Base-by-base conservation (phyloP, 495 filamentous ascomycete species). In the Tetracladium setigerum region DNA sequence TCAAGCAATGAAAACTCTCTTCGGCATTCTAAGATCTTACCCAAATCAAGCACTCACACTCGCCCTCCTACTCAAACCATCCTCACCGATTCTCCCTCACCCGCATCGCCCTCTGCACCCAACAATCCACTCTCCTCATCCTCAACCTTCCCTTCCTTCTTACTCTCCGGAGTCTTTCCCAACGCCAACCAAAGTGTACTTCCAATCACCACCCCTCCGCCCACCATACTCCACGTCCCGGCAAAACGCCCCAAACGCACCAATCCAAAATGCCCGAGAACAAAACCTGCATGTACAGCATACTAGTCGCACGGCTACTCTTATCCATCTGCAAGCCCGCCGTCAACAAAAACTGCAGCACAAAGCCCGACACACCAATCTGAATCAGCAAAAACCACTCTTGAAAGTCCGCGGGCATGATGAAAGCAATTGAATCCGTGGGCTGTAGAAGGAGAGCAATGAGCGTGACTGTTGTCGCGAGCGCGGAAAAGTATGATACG, bases 221-320 rank as follows among this genome's bases (percentile, higher is more conserved):
- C 87, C 9, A 77, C 56, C 52, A 85, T 77, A 49, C 79, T 84
- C 49, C 79, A 61, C 2, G 62, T 38, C 9, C 77, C 1, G 87
- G 77, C 13, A 80, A 79, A n/a, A 72, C 80, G 2, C 83, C 81
- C 73, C 79, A 91, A 30, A 91, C 70, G 3, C 84, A 57, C 51
- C 83, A 78, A 55, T 94, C 87, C 54, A 84, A 84, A 13, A 74
- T 67, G 16, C 91, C 61, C 2, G 86, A 86, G 58, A 94, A 89
- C 11, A 94, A 63, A 78, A 94, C 83, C 67, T 89, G 84, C 31
- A 76, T 83, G 59, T 89, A 92, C 33, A 87, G 69, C 81, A 91
- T 87, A 43, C 82, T 86, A 1, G 86, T 90, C 6, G 87, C 87
- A 24, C 84, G 75, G 2, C 77, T 74, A 5, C 77, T 78, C 42